Evolutionary conservation across 306 rosid genomes (phyloP), one percentile per base, ranked within the genome.

Genomic region (Quercus mongolica): DNA sequence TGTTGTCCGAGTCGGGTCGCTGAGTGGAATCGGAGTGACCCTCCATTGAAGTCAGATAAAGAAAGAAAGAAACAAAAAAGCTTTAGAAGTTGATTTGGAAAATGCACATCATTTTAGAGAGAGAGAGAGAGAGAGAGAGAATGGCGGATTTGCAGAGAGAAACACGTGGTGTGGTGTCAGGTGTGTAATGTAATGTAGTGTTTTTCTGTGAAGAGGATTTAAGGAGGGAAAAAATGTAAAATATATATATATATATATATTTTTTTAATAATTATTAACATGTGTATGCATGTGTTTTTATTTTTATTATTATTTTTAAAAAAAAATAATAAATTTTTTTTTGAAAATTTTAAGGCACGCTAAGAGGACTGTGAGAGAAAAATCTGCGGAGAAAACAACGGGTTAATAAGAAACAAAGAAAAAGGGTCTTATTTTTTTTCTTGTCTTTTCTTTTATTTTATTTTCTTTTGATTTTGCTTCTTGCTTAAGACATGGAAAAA

Each of bases 111-210:
- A 90, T 83, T 52, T 77, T 28, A 74, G 72, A 69, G 76, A 46
- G 38, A 56, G 74, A 69, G 76, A 46, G 38, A 56, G 74, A 78
- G 67, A 76, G 82, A 69, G 38, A 74, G 76, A 59, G 67, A 79
- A 74, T 72, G 86, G 87, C 81, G 83, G 89, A 90, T 86, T 94
- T 87, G 91, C 89, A 90, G 92, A 85, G 88, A 89, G 88, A 87
- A 83, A 88, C 81, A 80, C 79, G 87, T 69, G 91, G 88, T 84
- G 87, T 46, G 52, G 17, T 44, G 38, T 30, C 33, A 30, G 35
- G 38, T 35, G 9, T 41, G 46, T 41, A 7, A 41, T 41, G 46
- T 41, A 8, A 1, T 38, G 17, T 12, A 13, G 54, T 12, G 54
- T 78, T 86, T 81, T 75, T 82, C 46, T 87, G 89, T 75, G 90